These are phyloP conservation scores for Venturia aucupariae DNA, from an alignment of 2,329 filamentous ascomycete species.

Conservation along the genomic window DNA sequence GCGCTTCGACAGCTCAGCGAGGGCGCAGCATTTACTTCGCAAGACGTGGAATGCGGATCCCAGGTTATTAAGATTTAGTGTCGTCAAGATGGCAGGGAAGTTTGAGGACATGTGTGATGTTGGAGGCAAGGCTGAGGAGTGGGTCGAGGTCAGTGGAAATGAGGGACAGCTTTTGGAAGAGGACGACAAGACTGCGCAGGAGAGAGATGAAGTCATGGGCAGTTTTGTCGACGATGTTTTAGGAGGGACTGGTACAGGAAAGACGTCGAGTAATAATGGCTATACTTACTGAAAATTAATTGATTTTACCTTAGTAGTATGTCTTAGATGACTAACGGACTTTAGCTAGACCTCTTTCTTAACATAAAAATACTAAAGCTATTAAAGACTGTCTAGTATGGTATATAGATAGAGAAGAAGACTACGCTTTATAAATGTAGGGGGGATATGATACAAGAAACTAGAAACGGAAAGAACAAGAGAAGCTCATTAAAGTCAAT, in stretches of 20 bases:
- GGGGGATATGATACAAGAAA: background rate
- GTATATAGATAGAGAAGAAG: background rate
- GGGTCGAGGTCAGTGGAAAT: constrained; percentile 3
- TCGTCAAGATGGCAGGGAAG: constrained; percentile 73
- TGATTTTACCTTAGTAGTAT: no score
- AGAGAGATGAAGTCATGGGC: background rate
- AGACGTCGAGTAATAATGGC: background rate
- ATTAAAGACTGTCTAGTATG: no score
- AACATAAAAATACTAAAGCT: no score
- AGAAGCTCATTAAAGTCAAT: background rate
- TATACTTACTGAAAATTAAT: background rate
- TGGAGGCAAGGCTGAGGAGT: constrained; percentile 39
- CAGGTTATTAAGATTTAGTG: constrained; percentile 75
- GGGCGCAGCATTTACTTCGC: constrained; percentile 65
- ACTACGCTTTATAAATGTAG: background rate
- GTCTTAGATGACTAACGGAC: no score
- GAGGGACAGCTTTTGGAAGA: background rate
- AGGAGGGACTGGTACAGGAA: background rate
- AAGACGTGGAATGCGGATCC: constrained; percentile 76
- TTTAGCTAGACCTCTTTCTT: no score
- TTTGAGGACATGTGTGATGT: constrained; percentile 53
- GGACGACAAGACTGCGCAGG: background rate
- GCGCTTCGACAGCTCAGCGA: constrained; percentile 76
- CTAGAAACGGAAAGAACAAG: background rate
- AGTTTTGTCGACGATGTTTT: background rate